Conservation (phyloP, 805 yeast genomes). For the Millerozyma acaciae region DNA sequence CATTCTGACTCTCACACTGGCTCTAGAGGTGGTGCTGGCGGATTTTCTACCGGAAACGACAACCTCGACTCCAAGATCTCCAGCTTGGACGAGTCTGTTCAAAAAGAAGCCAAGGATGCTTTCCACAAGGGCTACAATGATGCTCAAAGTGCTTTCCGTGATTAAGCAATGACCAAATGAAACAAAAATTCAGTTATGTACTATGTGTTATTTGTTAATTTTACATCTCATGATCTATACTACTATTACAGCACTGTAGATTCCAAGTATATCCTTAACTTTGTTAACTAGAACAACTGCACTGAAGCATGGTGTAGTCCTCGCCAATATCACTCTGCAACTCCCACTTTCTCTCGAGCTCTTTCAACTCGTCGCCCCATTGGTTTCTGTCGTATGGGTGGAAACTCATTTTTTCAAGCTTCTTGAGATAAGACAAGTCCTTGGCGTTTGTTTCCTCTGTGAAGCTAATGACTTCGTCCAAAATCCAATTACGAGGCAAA, state of each 20-base stretch:
- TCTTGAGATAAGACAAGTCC: constrained; percentile 50
- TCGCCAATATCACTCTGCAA: constrained; percentile 47
- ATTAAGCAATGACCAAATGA: background rate
- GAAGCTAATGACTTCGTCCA: constrained; percentile 72
- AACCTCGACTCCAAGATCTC: constrained; percentile 34
- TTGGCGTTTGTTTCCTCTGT: constrained; percentile 48
- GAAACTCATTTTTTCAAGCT: constrained; percentile 65
- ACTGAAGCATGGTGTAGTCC: constrained; percentile 59
- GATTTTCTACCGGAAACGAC: constrained; percentile 34
- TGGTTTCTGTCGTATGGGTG: constrained; percentile 65
- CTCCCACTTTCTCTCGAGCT: constrained; percentile 53
- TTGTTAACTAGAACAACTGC: constrained; percentile 59
- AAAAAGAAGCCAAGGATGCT: constrained; percentile 38
- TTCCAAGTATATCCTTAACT: too few relatives aligned
- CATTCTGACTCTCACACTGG: constrained; percentile 7
- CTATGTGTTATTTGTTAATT: constrained; percentile 1
- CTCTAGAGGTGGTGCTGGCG: constrained; percentile 8
- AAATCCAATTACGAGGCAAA: constrained; percentile 79
- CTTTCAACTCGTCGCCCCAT: constrained; percentile 67
- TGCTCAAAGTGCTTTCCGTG: constrained; percentile 25
- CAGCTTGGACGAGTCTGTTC: constrained; percentile 29
- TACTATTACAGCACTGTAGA: too few relatives aligned
- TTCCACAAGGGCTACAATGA: constrained; percentile 38
- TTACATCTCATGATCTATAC: too few relatives aligned
- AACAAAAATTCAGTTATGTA: constrained; percentile 1